Base-by-base conservation (phyloP, 2,329 filamentous ascomycete genomes). In the Fusarium devonianum region DNA sequence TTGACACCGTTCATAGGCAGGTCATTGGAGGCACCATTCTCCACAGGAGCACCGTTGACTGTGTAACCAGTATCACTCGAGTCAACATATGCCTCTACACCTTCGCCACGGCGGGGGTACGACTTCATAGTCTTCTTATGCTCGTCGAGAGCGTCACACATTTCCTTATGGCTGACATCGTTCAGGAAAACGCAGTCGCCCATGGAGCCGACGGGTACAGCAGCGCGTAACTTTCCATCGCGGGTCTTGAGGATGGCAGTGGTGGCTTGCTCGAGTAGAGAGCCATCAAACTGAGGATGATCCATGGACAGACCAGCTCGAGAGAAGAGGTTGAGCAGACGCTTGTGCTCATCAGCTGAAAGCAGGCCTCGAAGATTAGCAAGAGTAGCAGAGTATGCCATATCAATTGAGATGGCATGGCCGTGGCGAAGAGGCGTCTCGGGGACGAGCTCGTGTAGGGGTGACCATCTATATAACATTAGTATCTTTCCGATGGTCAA, bases 391-490 rank as follows among this genome's bases (percentile, higher is more conserved):
- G 85, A 87, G 71, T 86, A 90, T 0, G 86, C 87, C 87, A 90
- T 90, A 67, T 89, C 87, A 53, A 89, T 87, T 3, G 84, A 87
- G 60, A 90, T 89, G 58, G 87, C 87, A 65, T 90, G 87, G 4
- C 87, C 87, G 66, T 90, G 87, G 30, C 86, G 83, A 32, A 89
- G 79, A 1, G 86, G 86, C 0, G 84, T 83, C 39, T 86, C 80
- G 1, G 87, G 86, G 0, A 87, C 78, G 8, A 90, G 79, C 70
- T 90, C 87, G 65, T 89, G 85, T 5, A 89, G 76, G 14, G 86
- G 87, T 4, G 85, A 89, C 86, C 87, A 89, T 6, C 80, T 84
- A 5, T 11, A n/a, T 4, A 6, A 42, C 33, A 12, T 28, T 13
- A 28, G 32, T 54, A 14, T n/a, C 23, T 12, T n/a, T 5, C n/a